Base-by-base conservation (phyloP, 306 rosid species). In the Arachis stenosperma region DNA sequence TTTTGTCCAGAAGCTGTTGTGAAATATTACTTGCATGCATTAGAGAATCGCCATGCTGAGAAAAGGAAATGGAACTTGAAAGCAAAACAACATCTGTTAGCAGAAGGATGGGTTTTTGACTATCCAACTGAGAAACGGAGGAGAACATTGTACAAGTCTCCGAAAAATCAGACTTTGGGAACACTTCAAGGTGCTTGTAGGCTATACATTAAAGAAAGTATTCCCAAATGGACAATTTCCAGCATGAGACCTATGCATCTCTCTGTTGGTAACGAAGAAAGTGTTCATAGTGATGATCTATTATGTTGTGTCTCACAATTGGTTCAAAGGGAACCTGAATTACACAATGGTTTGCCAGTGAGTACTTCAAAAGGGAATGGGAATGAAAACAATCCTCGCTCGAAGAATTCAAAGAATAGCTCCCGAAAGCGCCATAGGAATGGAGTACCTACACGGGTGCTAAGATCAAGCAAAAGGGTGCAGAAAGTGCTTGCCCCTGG, bases 401-500 rank as follows among this genome's bases (percentile, higher is more conserved):
- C 9, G 6, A 86, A 44, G 80, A 61, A 64, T 75, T 76, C 60
- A 69, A 65, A 72, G 73, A 56, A 74, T 37, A 44, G 72, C 52
- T 51, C 5, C 47, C 81, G 71, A 22, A 88, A 76, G 61, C 6
- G 62, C 56, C 71, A 69, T 59, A 61, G 55, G 50, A 82, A 69
- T 68, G 73, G 54, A 64, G 60, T 14, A 51, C 73, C 61, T 65
- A 65, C 65, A 11, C 71, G 60, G 41, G 77, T 86, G 47, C 80
- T 80, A 36, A 71, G 89, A 62, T 79, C 96, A 74, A 74, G 85
- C 72, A 93, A 93, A 78, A 84, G 86, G 80, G 96, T 85, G 65
- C 95, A 83, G 64, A 67, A 85, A 83, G 89, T 85, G 71, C 68
- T 50, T 66, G 63, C 84, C 22, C 56, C 86, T 61, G 44, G 64